Evolutionary conservation across 2,329 filamentous ascomycete species (phyloP), one percentile per base, ranked within the genome.

Genomic region (Fusarium hainanense): DNA sequence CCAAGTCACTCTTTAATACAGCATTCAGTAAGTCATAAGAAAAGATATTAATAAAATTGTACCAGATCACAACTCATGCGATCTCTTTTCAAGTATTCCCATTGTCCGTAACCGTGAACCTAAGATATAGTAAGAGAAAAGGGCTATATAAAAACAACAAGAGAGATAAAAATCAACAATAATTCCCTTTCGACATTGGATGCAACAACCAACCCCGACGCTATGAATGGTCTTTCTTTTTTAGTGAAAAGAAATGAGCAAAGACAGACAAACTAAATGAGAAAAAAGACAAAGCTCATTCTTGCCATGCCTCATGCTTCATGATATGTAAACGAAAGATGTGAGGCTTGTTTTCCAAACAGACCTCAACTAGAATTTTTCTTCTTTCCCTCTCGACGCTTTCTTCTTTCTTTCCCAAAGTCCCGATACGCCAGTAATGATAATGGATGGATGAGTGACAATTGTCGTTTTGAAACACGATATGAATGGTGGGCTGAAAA

Each of bases 141-240:
- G 37, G 66, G 54, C 34, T 65, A 62, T 60, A 64, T 62, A 28
- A 67, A n/a, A 58, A 65, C 48, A 51, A 34, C 43, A 58, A 48
- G 50, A 56, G 21, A 37, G 40, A 62, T 40, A 47, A 47, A 72
- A 47, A 72, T 46, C 56, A 64, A 43, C 27, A 48, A 58, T 52
- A 28, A 27, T 52, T 18, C 69, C 59, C 11, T 46, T 52, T 54
- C 47, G 43, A 69, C 50, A 34, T 30, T 63, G 60, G 48, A 74
- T 67, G 69, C 67, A 64, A 63, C 52, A 63, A 63, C 60, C 55
- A 68, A 72, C 65, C 71, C 72, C 59, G 42, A 68, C 72, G 72
- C 72, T 74, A 74, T 74, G 72, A 74, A 71, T 71, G 58, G 51
- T 52, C 59, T 52, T 62, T 73, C 65, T 68, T 74, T 61, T 72